Base-by-base conservation (phyloP, 164 flowering plant species). In the Chimonanthus salicifolius region DNA sequence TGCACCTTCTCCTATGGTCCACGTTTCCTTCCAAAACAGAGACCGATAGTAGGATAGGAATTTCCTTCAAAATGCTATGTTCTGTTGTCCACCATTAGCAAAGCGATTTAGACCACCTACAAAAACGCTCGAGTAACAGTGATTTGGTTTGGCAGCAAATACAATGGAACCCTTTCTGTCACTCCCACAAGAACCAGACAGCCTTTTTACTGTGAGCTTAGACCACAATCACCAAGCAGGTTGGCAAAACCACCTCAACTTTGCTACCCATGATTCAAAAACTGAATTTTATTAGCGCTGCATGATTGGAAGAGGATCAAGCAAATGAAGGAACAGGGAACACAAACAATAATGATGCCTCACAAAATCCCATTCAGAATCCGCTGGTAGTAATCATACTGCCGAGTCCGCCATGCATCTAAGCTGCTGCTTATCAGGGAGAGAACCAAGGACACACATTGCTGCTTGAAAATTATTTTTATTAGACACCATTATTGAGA, bases 361-460 rank as follows among this genome's bases (percentile, higher is more conserved):
- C 92, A 96, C 76, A 96, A 88, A 82, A 96, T 96, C 78, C 99
- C 99, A 82, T 96, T 96, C 76, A 96, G 84, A 73, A 96, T 98
- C 74, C 90, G 89, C 80, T 96, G 99, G 78, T 96, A 96, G 75
- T 96, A 96, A 82, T 96, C 99, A 74, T 96, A 96, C 77, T 96
- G 99, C 68, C 98, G 83, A 68, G 99, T 96, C 74, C 99, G 83
- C 99, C 99, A 96, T 71, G 99, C 98, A 87, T 96, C 99, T 85
- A 96, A 83, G 84, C 98, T 96, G 84, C 97, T 92, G 84, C 98
- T 96, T 72, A 96, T 96, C 66, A 96, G 84, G 62, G 99, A 94
- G 68, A 96, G 94, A 70, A 96, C 99, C 88, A 96, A 82, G 51
- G 99, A 94, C 51, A 96, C 99, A 80, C 99, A 96, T 89, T 96